Evolutionary conservation across 2,329 filamentous ascomycete genomes (phyloP), one percentile per base, ranked within the genome.

Genomic region (Epichloe gansuensis): DNA sequence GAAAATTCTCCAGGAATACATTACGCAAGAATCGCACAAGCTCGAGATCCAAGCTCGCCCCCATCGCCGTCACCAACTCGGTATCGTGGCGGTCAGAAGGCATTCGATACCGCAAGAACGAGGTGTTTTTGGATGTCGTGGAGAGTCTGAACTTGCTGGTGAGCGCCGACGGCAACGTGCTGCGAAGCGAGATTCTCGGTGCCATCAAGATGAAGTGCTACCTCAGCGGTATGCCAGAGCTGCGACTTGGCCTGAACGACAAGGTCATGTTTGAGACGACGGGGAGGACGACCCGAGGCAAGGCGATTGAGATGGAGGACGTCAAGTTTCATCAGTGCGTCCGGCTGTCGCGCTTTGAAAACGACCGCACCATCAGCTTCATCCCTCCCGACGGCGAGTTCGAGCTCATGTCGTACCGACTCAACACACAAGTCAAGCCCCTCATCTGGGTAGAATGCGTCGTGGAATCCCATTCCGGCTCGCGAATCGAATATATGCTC

Each of bases 131-230:
- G 57, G 93, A 98, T 62, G 93, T 98, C 37, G 83, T 98, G 62
- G 93, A 98, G 72, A 95, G 88, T 48, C 81, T 98, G 63, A 98
- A 98, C 71, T 81, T 98, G 38, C 82, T 98, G 21, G 93, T 98
- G 21, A 94, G 89, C 51, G 82, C 91, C 52, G 94, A 89, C 62
- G 93, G 93, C 68, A 97, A 95, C 66, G 93, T 98, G 4, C 75
- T 98, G 55, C 86, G 93, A 25, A 95, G 90, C 7, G 93, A 98
- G 73, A 98, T 98, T 62, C 77, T 98, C 25, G 93, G 93, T 52
- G 91, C 93, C 44, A 85, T 98, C 69, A 98, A 98, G 75, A 96
- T 98, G 93, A 98, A 98, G 73, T 98, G 93, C 72, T 98, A 98
- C 67, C 78, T 98, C 15, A 95, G 89, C 46, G 93, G 93, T 54